A percentile compares a stretch with the other conserved stretches of the same genome.
These are phyloP conservation scores for Zymoseptoria pseudotritici DNA, from an alignment of 2,329 filamentous ascomycete species.

Conservation along the genomic window DNA sequence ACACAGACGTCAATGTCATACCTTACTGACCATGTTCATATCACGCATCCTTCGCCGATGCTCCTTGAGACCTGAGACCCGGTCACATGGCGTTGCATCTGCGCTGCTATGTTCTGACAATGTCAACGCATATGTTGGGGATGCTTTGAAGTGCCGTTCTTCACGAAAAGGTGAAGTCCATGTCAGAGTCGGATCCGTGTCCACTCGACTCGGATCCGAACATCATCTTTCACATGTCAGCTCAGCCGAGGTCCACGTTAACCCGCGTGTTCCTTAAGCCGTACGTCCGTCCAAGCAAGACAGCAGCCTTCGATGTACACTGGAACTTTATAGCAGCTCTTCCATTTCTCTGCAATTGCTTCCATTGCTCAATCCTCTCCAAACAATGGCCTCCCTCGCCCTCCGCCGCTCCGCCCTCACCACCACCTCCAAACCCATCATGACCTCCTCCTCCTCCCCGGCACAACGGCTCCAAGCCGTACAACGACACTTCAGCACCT, in stretches of 20 bases:
- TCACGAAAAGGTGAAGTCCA: background rate
- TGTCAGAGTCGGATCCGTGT: background rate
- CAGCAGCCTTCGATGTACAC: background rate
- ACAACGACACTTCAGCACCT: slow-evolving; percentile 42
- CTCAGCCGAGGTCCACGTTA: background rate
- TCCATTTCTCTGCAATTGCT: background rate
- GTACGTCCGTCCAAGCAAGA: background rate
- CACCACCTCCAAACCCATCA: slow-evolving; percentile 1
- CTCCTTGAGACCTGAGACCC: too few relatives aligned
- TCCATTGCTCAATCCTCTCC: background rate
- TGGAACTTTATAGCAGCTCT: background rate
- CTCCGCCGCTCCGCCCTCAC: slow-evolving; percentile 18
- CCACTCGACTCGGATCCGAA: background rate
- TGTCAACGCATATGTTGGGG: too few relatives aligned
- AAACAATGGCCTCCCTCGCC: slow-evolving; percentile 15
- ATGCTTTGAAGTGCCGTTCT: too few relatives aligned
- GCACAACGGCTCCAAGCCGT: slow-evolving; percentile 22
- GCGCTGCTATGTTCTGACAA: too few relatives aligned
- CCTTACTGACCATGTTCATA: background rate
- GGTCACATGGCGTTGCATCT: too few relatives aligned
- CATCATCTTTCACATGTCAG: background rate
- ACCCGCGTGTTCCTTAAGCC: background rate
- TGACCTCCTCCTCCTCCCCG: slow-evolving; percentile 16
- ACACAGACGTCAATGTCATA: background rate
- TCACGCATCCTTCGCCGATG: too few relatives aligned